Base-by-base conservation (phyloP, 805 yeast species). In the Candida awuae region DNA sequence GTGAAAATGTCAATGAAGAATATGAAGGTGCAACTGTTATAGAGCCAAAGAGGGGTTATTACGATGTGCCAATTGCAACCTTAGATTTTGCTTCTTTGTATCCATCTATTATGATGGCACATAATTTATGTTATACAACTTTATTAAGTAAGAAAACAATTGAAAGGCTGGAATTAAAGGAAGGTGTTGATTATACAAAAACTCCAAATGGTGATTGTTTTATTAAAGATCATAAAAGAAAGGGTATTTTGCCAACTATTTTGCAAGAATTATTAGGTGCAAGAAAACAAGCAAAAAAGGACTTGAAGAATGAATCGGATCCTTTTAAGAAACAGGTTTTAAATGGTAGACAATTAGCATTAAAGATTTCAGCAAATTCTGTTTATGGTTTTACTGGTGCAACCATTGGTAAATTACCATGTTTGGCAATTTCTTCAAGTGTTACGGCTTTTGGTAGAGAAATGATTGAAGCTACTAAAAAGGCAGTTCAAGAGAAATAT, bases 311-410 rank as follows among this genome's bases (percentile, higher is more conserved):
- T 39, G 99, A 94, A 58, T 84, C 82, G 0, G 98, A 92, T 60
- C 95, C 97, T 0, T 94, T 92, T 65, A 87, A 76, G 56, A 73
- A 84, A 50, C 94, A 87, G 54, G 97, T 92, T 25, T 70, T 94
- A 35, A 94, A 92, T 58, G 99, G 99, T 69, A 75, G 98, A 59
- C 99, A 92, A 62, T 68, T 92, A 52, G 99, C 99, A 0, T 68
- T 92, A 56, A 92, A 92, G 55, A 85, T 92, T 36, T 87, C 97
- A 10, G 99, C 99, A 1, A 92, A 92, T 59, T 94, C 98, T 2
- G 99, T 92, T 5, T 92, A 92, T 59, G 99, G 99, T 34, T 94
- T 92, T 62, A 92, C 99, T 1, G 99, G 99, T 61, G 99, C 99
- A 2, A 92, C 97, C 0, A 80, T 90, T 33, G 99, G 99, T 38